Conservation (phyloP, 768 basidiomycete species). For the Tulasnella sp. region DNA sequence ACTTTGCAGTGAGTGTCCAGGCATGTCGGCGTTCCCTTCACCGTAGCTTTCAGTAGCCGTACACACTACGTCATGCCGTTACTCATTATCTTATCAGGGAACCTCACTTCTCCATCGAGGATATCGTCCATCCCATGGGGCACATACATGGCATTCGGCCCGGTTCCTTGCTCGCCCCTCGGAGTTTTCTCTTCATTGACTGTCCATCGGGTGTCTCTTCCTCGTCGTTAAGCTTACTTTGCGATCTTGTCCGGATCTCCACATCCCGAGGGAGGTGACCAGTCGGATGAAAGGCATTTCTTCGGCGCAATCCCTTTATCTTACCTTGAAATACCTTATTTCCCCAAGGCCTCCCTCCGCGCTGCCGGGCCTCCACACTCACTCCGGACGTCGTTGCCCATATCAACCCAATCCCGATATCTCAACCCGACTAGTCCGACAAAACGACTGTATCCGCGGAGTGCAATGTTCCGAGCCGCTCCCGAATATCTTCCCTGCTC, state of each 20-base stretch:
- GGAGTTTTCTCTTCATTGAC: not conserved
- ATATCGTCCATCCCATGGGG: not conserved
- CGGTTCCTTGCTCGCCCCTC: not conserved
- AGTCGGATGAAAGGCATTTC: conserved; percentile 16
- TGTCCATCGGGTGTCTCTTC: not conserved
- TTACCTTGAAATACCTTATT: not conserved
- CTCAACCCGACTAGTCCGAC: not conserved
- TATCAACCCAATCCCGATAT: conserved; percentile 16
- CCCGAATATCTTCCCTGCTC: conserved; percentile 3
- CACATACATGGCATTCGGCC: not conserved
- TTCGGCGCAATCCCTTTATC: not conserved
- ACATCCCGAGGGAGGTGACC: not conserved
- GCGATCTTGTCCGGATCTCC: not conserved
- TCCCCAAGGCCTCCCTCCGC: not conserved
- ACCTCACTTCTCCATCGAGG: not conserved
- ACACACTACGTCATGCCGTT: conserved; percentile 10
- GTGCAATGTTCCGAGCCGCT: not conserved
- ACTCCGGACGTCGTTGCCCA: not conserved
- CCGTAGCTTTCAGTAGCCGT: not conserved
- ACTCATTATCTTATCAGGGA: not conserved
- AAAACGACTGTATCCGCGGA: not conserved
- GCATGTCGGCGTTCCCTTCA: not conserved
- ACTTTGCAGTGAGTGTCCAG: not conserved
- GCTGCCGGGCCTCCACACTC: not conserved
- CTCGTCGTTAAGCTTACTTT: conserved; percentile 11